These are phyloP conservation scores for Clitopilus passeckerianus DNA, from an alignment of 768 basidiomycete species.

Conservation along the genomic window DNA sequence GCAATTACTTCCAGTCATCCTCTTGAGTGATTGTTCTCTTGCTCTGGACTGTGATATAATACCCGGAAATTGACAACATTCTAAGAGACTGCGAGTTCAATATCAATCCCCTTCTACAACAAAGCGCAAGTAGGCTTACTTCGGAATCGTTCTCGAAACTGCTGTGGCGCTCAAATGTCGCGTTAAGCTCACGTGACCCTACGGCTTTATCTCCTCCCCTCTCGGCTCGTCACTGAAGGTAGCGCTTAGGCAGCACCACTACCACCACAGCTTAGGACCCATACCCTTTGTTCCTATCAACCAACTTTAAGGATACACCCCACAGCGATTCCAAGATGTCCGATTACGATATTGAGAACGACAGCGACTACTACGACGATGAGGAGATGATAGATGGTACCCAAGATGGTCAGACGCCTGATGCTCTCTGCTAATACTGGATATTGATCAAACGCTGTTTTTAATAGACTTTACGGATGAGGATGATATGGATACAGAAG, in stretches of 20 bases:
- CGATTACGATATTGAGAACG: slow-evolving; percentile 54
- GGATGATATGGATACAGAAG: slow-evolving; percentile 70
- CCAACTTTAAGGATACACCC: background rate
- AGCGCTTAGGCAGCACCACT: background rate
- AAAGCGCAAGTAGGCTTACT: no score
- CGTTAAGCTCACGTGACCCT: background rate
- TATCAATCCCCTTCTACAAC: no score
- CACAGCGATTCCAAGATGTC: slow-evolving; percentile 57
- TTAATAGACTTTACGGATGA: slow-evolving; percentile 21
- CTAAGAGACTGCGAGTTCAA: no score
- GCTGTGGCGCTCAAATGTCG: background rate
- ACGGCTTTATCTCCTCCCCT: background rate
- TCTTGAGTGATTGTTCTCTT: no score
- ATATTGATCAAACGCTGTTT: background rate
- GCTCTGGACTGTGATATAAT: no score
- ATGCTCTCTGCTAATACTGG: slow-evolving; percentile 22
- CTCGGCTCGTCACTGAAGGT: background rate
- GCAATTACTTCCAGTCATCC: no score
- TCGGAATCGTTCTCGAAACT: background rate
- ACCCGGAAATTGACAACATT: no score
- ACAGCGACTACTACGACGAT: slow-evolving; percentile 55
- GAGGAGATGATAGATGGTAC: slow-evolving; percentile 68
- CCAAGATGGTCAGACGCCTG: slow-evolving; percentile 43
- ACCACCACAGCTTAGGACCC: background rate
- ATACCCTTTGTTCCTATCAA: background rate